Percentiles rank a stretch among this genome's conserved stretches.
Conservation (phyloP, 1,284 basidiomycete species). For the Coniferiporia weirii region DNA sequence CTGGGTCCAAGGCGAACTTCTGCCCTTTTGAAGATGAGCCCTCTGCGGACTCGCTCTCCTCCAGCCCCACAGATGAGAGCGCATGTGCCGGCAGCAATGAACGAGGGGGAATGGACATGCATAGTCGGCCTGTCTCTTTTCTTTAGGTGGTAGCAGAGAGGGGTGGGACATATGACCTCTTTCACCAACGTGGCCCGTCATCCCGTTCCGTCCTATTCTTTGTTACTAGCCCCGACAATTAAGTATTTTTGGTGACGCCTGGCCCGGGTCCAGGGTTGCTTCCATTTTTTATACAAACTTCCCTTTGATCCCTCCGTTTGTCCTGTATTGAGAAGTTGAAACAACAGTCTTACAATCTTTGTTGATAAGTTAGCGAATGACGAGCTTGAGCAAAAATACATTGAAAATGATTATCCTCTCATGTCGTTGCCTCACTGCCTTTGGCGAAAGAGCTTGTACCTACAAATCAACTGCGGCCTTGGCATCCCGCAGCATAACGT, state of each 20-base stretch:
- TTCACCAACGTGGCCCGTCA: background rate
- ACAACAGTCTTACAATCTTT: background rate
- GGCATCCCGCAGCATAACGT: background rate
- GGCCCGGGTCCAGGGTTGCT: background rate
- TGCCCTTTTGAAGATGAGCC: conserved; percentile 13
- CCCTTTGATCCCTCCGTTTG: background rate
- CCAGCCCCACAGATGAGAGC: background rate
- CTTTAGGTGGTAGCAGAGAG: background rate
- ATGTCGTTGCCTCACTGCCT: background rate
- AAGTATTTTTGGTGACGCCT: background rate
- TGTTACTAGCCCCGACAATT: background rate
- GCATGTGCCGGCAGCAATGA: background rate
- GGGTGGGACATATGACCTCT: background rate
- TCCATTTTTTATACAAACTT: background rate
- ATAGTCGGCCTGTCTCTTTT: background rate
- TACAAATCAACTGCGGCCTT: too few species aligned
- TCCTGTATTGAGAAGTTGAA: background rate
- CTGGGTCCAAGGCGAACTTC: background rate
- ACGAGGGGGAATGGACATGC: background rate
- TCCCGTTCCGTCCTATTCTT: background rate
- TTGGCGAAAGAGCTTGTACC: too few species aligned
- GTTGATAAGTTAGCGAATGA: background rate
- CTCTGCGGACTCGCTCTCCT: background rate
- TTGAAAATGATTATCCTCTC: background rate
- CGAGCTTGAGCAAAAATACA: background rate